Base-by-base conservation (phyloP, 208 protist genomes). In the Strigomonas culicis region DNA sequence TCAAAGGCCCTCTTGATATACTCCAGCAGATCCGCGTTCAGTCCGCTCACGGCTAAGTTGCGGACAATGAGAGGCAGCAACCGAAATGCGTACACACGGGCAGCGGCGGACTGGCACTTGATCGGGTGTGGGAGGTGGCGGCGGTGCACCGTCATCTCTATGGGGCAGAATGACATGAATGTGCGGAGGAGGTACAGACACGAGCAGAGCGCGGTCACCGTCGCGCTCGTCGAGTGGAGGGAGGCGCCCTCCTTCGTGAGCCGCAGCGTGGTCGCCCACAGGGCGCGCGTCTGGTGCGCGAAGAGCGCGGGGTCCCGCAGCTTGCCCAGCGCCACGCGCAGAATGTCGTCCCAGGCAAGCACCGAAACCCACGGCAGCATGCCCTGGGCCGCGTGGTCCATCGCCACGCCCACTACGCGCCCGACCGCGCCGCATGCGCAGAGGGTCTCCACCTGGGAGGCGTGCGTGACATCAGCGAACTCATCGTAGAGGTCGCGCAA, bases 71-170 rank as follows among this genome's bases (percentile, higher is more conserved):
- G 30, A 4, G 79, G 84, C 44, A 87, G 34, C 17, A 79, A 28
- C 17, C 66, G 59, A 34, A 90, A 72, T 4, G 74, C 82, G 15
- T 70, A 58, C 21, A 85, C 49, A 4, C 88, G 74, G 7, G 62
- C 63, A 11, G 74, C 67, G 24, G 82, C 36, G 11, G 79, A 76
- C 4, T 64, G 24, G 47, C 74, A 78, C 58, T 75, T 75, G 0
- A 75, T 43, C 11, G 80, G 79, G 49, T 88, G 83, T 1, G 88
- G 88, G 53, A 94, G 74, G 28, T 85, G 64, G 4, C 61, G 53
- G 4, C 67, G 68, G 21, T 61, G 67, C 22, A 80, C 74, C 34
- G 69, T 68, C 21, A 88, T 56, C 46, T 65, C 68, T 21, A 76
- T 67, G 7, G 52, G 64, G 21, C 59, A 61, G 22, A 59, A 66